Evolutionary conservation across 2,329 filamentous ascomycete species (phyloP), one percentile per base, ranked within the genome.

Genomic region (Cladophialophora exuberans): DNA sequence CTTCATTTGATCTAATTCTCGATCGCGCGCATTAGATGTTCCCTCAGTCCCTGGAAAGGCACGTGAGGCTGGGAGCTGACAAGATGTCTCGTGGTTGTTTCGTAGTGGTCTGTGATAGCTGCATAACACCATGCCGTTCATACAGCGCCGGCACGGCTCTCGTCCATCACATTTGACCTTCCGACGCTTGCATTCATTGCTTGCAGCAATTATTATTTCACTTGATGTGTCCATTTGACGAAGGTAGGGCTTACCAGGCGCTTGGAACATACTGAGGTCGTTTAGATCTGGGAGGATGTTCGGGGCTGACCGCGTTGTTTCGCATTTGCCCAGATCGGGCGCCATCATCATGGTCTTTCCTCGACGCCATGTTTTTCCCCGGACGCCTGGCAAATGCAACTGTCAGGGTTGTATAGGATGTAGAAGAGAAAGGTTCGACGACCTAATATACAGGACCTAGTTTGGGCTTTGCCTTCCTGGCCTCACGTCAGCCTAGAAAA

Each of bases 81-180:
- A 15, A 13, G 45, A 49, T n/a, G 17, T n/a, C 18, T 17, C 26
- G 18, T 15, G 39, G 11, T 11, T 25, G 28, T 45, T 30, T 25
- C 39, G 39, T 25, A n/a, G 25, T n/a, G 39, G n/a, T 28, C 50
- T 15, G 7, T 26, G 9, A 38, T 53, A 53, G 25, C 35, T 46
- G 41, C 50, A 53, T 18, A 15, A 18, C 28, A 38, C 26, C 50
- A 53, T 53, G 26, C 26, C 38, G 22, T 33, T 33, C 15, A 53
- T 82, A 64, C 86, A 89, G 53, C 86, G 78, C 56, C 84, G 80
- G 62, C 86, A 89, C 1, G 84, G 82, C 1, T 79, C 82, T 63
- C 87, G 83, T 57, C 86, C 86, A 69, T 88, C 88, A 72, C 86
- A 89, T 70, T 88, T 88, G 66, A 89, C 84, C 70, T 89, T 89